Conservation (phyloP, 2,329 filamentous ascomycete genomes). For the Fusarium euwallaceae region DNA sequence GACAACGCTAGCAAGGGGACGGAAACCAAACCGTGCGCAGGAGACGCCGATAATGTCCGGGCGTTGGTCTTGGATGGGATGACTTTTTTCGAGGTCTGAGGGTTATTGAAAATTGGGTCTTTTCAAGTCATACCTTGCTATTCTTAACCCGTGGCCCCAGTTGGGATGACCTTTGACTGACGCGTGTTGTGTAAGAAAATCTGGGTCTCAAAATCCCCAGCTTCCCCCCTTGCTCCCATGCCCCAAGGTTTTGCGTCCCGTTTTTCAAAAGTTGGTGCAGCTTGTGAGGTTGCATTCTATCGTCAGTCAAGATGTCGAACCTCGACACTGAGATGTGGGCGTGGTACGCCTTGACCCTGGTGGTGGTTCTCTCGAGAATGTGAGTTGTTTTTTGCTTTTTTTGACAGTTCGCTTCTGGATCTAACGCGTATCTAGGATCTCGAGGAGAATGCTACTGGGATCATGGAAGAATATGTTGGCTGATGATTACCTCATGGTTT, state of each 20-base stretch:
- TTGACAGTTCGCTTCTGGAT: not conserved
- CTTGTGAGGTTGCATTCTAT: not conserved
- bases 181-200: constrained; percentile 19
- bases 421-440: constrained; percentile 44
- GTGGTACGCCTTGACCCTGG: constrained; percentile 56
- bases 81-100: not conserved
- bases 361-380: constrained; percentile 56
- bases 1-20: not conserved
- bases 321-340: constrained; percentile 56
- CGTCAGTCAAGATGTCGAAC: constrained; percentile 37
- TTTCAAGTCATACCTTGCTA: not conserved
- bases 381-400: constrained; percentile 37
- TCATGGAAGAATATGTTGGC: constrained; percentile 62
- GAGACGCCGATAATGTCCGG: constrained; percentile 4
- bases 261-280: not conserved
- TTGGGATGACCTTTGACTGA: not conserved
- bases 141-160: not conserved
- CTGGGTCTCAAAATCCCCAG: constrained; percentile 1
- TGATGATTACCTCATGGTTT: constrained; percentile 69
- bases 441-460: constrained; percentile 54
- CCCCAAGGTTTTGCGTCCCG: not conserved
- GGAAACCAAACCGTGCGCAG: not conserved
- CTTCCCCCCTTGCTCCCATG: constrained; percentile 5
- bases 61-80: not conserved
- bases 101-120: not conserved